A percentile compares a stretch with the other conserved stretches of the same genome.
These are phyloP conservation scores for Penicillium sp. DNA, from an alignment of 2,329 filamentous ascomycete species.

Conservation along the genomic window DNA sequence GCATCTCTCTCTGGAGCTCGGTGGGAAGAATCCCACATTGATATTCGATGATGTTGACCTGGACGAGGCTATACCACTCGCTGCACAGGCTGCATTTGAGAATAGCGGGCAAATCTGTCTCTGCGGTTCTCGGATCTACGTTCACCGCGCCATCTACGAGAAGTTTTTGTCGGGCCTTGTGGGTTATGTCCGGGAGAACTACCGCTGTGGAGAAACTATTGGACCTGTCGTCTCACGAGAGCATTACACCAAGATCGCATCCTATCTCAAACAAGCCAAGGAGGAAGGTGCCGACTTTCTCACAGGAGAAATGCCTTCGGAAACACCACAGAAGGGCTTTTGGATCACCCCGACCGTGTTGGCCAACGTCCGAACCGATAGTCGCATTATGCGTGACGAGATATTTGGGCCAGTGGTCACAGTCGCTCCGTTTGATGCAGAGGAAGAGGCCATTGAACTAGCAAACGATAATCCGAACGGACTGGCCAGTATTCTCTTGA, in stretches of 20 bases:
- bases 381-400: neutral
- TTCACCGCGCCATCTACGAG: neutral
- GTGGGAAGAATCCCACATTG: slow-evolving; percentile 26
- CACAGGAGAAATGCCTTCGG: neutral
- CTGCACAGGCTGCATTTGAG: neutral
- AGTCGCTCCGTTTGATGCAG: neutral
- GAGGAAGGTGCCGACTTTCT: neutral
- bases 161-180: neutral
- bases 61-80: neutral
- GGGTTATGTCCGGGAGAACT: neutral
- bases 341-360: neutral
- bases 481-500: neutral
- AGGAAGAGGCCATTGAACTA: neutral
- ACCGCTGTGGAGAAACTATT: neutral
- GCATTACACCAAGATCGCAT: neutral
- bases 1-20: slow-evolving; percentile 25
- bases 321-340: neutral
- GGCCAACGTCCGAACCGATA: neutral
- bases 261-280: neutral
- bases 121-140: neutral
- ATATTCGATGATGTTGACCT: slow-evolving; percentile 27
- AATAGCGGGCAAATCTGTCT: neutral
- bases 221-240: neutral
- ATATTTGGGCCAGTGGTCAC: neutral
- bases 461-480: neutral